Conservation (phyloP, 352 stramenopile genomes). For the Aphanomyces stellatus region DNA sequence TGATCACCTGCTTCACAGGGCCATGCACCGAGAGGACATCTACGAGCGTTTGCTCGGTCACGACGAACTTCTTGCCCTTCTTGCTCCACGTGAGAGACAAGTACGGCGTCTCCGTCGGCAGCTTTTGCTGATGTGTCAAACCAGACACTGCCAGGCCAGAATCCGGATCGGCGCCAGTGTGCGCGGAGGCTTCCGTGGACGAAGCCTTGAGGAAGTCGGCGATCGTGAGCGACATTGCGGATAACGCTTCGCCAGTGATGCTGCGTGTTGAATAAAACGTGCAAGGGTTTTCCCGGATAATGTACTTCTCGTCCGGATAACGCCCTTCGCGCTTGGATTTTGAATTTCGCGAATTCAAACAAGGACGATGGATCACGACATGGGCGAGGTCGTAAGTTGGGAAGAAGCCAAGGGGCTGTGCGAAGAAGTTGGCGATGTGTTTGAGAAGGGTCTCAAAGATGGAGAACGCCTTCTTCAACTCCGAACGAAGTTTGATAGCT, state of each 20-base stretch:
- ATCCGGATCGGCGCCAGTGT: neutral
- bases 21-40: constrained; percentile 11
- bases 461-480: constrained; percentile 7
- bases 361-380: neutral
- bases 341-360: neutral
- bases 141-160: constrained; percentile 7
- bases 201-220: constrained; percentile 19
- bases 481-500: neutral
- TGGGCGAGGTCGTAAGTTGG: constrained; percentile 5
- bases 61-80: constrained; percentile 17
- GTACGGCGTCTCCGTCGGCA: constrained; percentile 2
- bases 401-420: constrained; percentile 19
- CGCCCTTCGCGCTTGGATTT: no score
- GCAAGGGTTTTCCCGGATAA: neutral
- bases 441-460: constrained; percentile 15
- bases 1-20: constrained; percentile 11
- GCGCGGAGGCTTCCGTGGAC: neutral
- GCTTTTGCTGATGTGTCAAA: constrained; percentile 17
- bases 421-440: constrained; percentile 6
- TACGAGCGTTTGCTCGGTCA: constrained; percentile 8
- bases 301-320: neutral
- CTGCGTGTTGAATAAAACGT: neutral
- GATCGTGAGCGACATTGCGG: constrained; percentile 11
- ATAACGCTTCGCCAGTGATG: neutral
- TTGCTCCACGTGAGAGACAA: constrained; percentile 18